A percentile compares a stretch with the other conserved stretches of the same genome.
phyloP scores from a whole-genome alignment of 1,284 basidiomycete genomes.

The Marasmius tenuissimus region DNA sequence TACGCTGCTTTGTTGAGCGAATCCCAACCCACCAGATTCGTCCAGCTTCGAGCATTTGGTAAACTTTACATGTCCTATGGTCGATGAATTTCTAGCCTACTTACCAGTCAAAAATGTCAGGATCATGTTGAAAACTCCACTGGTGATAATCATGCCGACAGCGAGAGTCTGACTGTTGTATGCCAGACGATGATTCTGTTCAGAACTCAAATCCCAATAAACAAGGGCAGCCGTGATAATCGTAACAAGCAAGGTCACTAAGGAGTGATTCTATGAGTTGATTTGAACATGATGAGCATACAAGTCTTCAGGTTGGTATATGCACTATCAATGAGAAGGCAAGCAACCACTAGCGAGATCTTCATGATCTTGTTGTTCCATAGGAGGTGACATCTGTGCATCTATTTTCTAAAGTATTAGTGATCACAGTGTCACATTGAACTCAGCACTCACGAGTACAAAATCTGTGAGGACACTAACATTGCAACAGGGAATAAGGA shows the following conservation, averaged over 20 bases:
- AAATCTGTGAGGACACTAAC: not conserved
- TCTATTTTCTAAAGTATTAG: too few relatives aligned
- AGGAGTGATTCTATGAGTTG: too few relatives aligned
- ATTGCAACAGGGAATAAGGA: too few relatives aligned
- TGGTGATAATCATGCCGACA: too few relatives aligned
- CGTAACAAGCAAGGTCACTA: not conserved
- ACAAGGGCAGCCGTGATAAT: too few relatives aligned
- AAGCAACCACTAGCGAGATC: not conserved
- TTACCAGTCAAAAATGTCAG: not conserved
- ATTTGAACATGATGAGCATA: too few relatives aligned
- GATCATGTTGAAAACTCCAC: not conserved
- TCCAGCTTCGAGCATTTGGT: not conserved
- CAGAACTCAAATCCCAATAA: too few relatives aligned
- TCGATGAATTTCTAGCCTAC: not conserved
- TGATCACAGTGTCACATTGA: too few relatives aligned
- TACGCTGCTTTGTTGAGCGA: not conserved
- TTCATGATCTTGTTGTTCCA: not conserved
- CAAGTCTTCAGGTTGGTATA: too few relatives aligned
- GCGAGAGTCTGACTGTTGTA: not conserved
- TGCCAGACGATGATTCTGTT: not conserved
- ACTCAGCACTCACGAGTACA: not conserved
- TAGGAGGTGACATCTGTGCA: not conserved
- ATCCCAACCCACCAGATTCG: not conserved
- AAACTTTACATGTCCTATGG: not conserved
- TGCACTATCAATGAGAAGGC: not conserved